These are phyloP conservation scores for Aspergillus bridgeri DNA, from an alignment of 495 filamentous ascomycete genomes.

Conservation along the genomic window DNA sequence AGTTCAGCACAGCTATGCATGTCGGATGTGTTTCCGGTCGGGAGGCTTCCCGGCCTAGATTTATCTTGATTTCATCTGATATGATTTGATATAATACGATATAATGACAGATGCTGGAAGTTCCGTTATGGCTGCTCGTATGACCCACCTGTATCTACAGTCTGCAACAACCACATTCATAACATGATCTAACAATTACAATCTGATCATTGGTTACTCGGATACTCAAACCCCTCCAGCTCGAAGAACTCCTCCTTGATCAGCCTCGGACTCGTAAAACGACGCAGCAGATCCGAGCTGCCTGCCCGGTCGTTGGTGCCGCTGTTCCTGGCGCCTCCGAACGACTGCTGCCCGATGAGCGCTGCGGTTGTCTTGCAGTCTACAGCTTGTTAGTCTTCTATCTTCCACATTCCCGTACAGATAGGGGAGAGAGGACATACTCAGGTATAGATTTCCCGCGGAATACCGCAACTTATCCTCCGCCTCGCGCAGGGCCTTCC, in stretches of 20 bases:
- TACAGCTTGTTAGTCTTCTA: constrained; percentile 16
- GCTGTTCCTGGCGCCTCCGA: constrained; percentile 70
- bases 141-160: no score
- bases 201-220: constrained; percentile 54
- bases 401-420: neutral
- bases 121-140: no score
- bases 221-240: constrained; percentile 60
- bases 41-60: no score
- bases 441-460: constrained; percentile 86
- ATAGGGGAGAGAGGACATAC: constrained; percentile 22
- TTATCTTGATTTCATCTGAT: no score
- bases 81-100: no score
- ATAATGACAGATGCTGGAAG: no score
- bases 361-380: constrained; percentile 81
- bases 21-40: no score
- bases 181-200: neutral
- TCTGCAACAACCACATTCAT: no score
- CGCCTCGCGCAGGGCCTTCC: constrained; percentile 61
- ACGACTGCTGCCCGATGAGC: constrained; percentile 78
- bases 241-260: constrained; percentile 78
- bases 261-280: constrained; percentile 69
- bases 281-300: constrained; percentile 57
- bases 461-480: constrained; percentile 72
- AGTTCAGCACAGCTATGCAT: no score
- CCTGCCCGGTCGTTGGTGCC: constrained; percentile 85